phyloP scores from a whole-genome alignment of 805 yeast species.

The Zygosaccharomyces gambellarensis region DNA sequence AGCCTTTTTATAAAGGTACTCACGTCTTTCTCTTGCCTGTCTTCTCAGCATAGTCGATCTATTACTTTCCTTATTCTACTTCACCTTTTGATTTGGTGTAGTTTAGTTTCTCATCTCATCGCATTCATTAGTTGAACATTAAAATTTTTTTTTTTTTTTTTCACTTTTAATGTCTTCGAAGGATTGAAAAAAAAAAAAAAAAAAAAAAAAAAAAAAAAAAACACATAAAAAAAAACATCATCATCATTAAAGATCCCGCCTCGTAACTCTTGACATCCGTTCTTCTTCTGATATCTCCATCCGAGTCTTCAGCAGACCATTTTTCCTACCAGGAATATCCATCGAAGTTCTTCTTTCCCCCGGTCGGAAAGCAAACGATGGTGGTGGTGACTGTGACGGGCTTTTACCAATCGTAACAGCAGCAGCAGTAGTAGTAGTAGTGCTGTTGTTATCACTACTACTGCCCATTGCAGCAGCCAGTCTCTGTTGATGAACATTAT shows the following conservation, averaged over 20 bases:
- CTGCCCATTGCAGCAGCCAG: constrained; percentile 18
- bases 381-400: background rate
- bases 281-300: constrained; percentile 34
- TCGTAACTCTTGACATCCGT: constrained; percentile 15
- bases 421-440: background rate
- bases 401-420: background rate
- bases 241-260: constrained; percentile 11
- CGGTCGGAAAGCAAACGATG: background rate
- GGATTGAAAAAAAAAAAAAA: background rate
- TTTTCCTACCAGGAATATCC: constrained; percentile 33
- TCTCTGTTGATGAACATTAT: constrained; percentile 33
- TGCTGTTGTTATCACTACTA: background rate
- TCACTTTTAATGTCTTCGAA: background rate
- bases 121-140: constrained; percentile 1
- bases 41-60: constrained; percentile 57
- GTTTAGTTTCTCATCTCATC: constrained; percentile 11
- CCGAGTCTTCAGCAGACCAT: constrained; percentile 29
- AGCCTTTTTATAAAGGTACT: constrained; percentile 83
- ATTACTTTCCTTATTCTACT: background rate
- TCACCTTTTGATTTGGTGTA: background rate
- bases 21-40: constrained; percentile 95
- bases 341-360: constrained; percentile 27
- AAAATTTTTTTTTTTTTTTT: constrained; percentile 4
- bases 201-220: constrained; percentile 1
- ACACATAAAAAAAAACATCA: background rate